phyloP scores from a whole-genome alignment of 2,329 filamentous ascomycete species.

The Chaetomium olivaceum region DNA sequence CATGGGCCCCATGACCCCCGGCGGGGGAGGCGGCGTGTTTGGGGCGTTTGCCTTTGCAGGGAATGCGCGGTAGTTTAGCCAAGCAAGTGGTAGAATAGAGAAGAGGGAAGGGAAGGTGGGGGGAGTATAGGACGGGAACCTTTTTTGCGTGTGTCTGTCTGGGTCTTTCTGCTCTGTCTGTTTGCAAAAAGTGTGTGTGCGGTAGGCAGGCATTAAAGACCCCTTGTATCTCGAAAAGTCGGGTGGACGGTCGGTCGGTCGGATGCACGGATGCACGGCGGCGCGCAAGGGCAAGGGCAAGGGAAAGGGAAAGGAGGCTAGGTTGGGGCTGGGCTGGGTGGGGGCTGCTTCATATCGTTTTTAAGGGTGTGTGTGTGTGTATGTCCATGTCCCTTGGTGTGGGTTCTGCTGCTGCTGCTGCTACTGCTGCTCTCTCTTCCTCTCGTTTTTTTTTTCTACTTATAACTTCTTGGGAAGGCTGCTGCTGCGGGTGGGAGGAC shows the following conservation, averaged over 20 bases:
- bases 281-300: neutral
- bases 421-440: neutral
- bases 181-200: neutral
- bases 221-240: neutral
- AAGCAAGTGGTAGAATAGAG: neutral
- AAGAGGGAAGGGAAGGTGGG: neutral
- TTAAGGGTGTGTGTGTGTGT: neutral
- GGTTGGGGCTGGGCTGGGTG: neutral
- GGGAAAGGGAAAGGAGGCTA: neutral
- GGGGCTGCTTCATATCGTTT: neutral
- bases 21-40: slow-evolving; percentile 72
- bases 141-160: neutral
- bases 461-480: neutral
- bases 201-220: neutral
- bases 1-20: slow-evolving; percentile 75
- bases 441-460: neutral
- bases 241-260: neutral
- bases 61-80: slow-evolving; percentile 19
- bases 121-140: neutral
- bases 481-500: neutral
- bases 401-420: neutral
- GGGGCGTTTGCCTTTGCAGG: slow-evolving; percentile 65
- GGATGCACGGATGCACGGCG: neutral
- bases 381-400: neutral
- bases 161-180: neutral